Percentiles rank a stretch among this genome's conserved stretches.
Evolutionary conservation across 2,329 filamentous ascomycete species (phyloP).

Genomic region (Dryadomyces quercivorus): DNA sequence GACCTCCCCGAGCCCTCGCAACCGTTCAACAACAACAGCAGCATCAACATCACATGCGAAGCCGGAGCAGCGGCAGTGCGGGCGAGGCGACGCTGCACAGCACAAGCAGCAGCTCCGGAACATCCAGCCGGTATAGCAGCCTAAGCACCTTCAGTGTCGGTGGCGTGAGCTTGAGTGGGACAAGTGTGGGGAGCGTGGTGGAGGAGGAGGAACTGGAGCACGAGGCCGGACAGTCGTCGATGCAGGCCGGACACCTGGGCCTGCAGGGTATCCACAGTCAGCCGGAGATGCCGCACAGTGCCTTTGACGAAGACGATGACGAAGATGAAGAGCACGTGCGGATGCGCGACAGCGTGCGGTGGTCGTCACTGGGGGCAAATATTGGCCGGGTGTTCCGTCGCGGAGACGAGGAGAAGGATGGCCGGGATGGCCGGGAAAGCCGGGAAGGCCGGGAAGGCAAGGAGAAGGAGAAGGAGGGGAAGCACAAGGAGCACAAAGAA

Average conservation of each 20-base stretch:
- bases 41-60: conserved; percentile 6
- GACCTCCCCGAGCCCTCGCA: not conserved
- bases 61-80: conserved; percentile 9
- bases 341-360: not conserved
- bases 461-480: not conserved
- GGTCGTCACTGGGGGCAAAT: not conserved
- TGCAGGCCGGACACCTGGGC: not conserved
- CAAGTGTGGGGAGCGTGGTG: not conserved
- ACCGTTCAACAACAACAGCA: not conserved
- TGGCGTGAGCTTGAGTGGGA: conserved; percentile 1
- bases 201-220: not conserved
- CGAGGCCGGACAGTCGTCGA: not conserved
- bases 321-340: not conserved
- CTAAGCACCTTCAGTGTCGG: conserved; percentile 1
- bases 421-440: not conserved
- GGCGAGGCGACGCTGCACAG: conserved; percentile 6
- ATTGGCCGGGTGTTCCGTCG: not conserved
- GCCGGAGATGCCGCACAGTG: not conserved
- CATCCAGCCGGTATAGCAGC: conserved; percentile 1
- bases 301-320: conserved; percentile 2
- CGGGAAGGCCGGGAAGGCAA: not conserved
- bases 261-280: not conserved
- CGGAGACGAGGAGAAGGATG: not conserved
- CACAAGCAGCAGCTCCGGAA: not conserved
- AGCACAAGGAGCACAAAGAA: not conserved